phyloP scores from a whole-genome alignment of 2,329 filamentous ascomycete species.

The Tolypocladium pustulatum region DNA sequence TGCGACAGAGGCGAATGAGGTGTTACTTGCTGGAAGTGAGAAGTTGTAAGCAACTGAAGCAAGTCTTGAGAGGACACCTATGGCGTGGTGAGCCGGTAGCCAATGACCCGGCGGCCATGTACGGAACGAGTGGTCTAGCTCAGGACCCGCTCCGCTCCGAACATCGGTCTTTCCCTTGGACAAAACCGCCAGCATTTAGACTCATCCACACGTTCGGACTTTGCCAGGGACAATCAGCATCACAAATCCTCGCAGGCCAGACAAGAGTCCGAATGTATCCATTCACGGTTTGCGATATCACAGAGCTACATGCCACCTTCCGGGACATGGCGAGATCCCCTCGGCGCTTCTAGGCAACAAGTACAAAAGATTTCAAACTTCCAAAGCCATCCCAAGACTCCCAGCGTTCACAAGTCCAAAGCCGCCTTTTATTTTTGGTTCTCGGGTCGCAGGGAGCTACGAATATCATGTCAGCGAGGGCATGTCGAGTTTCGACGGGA shows the following conservation, averaged over 20 bases:
- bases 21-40: neutral
- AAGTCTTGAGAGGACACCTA: neutral
- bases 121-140: neutral
- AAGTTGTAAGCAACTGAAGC: neutral
- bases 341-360: neutral
- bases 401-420: conserved; percentile 1
- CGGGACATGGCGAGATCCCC: neutral
- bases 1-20: neutral
- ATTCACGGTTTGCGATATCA: neutral
- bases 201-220: neutral
- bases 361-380: conserved; percentile 1
- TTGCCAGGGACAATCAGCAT: neutral
- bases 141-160: neutral
- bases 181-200: neutral
- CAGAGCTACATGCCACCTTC: neutral
- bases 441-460: conserved; percentile 68
- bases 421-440: conserved; percentile 58
- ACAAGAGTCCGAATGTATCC: neutral
- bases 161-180: neutral
- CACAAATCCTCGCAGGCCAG: neutral
- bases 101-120: neutral
- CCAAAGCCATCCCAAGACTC: neutral
- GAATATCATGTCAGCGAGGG: conserved; percentile 2
- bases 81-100: neutral
- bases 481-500: neutral